Percentiles rank a stretch among this genome's conserved stretches.
phyloP scores from a whole-genome alignment of 768 basidiomycete species.

The Paxillus involutus region DNA sequence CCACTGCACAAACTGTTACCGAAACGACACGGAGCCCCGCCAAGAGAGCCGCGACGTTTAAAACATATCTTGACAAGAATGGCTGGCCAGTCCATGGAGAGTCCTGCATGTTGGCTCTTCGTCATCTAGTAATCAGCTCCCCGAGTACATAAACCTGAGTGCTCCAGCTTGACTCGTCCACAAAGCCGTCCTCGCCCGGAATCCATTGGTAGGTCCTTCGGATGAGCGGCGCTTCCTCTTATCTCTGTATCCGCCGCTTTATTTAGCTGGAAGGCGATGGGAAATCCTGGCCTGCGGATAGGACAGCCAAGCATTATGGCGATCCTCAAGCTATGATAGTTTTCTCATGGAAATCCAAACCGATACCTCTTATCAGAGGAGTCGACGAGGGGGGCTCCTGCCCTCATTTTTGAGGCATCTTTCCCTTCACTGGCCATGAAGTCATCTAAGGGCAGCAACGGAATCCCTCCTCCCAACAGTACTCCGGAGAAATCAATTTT shows the following conservation, averaged over 20 bases:
- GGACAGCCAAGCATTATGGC: neutral
- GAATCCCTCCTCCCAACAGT: neutral
- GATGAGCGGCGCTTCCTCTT: neutral
- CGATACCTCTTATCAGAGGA: neutral
- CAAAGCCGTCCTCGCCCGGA: neutral
- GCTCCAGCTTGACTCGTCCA: neutral
- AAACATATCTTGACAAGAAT: neutral
- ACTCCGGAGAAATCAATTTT: conserved; percentile 13
- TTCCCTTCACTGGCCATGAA: neutral
- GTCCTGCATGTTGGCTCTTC: neutral
- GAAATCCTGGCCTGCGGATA: neutral
- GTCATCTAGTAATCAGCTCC: too few species aligned
- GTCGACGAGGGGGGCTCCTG: neutral
- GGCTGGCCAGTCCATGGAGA: neutral
- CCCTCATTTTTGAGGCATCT: neutral
- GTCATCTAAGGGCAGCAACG: neutral
- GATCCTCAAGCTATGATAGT: neutral
- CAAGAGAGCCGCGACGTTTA: neutral
- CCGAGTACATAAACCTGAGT: neutral
- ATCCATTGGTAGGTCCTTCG: neutral
- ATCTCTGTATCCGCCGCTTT: neutral
- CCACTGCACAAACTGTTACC: neutral
- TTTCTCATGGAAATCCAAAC: neutral
- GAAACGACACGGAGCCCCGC: neutral
- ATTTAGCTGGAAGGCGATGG: neutral